These are phyloP conservation scores for Boletus sp. DNA, from an alignment of 768 basidiomycete species.

Conservation along the genomic window DNA sequence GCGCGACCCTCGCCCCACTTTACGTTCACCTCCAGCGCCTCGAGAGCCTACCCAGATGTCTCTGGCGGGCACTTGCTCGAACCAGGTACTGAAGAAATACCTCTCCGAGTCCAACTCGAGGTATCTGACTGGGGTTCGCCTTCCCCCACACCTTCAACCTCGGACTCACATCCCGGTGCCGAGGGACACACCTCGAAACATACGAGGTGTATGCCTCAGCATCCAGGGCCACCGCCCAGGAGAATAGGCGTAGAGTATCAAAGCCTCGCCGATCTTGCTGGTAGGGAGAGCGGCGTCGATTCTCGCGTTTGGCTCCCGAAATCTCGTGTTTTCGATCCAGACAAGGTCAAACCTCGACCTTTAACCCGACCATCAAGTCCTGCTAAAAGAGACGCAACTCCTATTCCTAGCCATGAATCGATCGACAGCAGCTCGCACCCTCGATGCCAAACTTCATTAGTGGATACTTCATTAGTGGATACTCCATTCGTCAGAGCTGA, in stretches of 20 bases:
- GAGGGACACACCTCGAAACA: conserved; percentile 9
- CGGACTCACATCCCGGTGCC: conserved; percentile 5
- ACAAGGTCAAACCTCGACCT: conserved; percentile 25
- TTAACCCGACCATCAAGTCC: conserved; percentile 26
- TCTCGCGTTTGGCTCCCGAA: conserved; percentile 29
- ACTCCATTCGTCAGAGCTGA: conserved; percentile 19
- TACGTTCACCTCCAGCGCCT: conserved; percentile 18
- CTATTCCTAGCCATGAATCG: not conserved
- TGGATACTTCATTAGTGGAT: conserved; percentile 12
- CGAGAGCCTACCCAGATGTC: conserved; percentile 13
- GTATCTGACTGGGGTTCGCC: conserved; percentile 7
- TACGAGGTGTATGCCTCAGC: conserved; percentile 8
- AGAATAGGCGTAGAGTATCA: conserved; percentile 21
- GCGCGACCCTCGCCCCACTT: conserved; percentile 14
- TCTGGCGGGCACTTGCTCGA: not conserved
- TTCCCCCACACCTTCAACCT: not conserved
- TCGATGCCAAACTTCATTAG: not conserved
- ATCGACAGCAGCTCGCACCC: not conserved
- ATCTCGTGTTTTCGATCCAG: conserved; percentile 25
- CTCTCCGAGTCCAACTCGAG: conserved; percentile 1
- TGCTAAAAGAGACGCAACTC: conserved; percentile 1
- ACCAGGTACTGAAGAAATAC: not conserved
- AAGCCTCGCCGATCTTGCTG: conserved; percentile 17
- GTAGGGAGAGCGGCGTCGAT: conserved; percentile 12
- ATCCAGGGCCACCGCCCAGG: conserved; percentile 3